Percentiles rank a stretch among this genome's conserved stretches.
These are phyloP conservation scores for Phaeotremella fagi DNA, from an alignment of 768 basidiomycete species.

Conservation along the genomic window DNA sequence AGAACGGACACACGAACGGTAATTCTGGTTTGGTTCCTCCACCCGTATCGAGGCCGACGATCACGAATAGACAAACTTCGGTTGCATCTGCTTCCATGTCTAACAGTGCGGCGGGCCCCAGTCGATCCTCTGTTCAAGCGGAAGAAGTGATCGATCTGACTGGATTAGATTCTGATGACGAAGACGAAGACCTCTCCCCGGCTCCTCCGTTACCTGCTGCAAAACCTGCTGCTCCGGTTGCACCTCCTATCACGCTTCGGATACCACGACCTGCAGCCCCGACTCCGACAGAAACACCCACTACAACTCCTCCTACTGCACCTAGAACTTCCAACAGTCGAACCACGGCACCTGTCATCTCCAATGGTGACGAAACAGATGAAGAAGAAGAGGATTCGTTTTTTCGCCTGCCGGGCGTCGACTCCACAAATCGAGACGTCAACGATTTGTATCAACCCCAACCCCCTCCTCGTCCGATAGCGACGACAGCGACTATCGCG, in stretches of 20 bases:
- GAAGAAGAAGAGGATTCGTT: constrained; percentile 8
- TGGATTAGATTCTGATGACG: constrained; percentile 18
- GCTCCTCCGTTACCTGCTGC: too few relatives aligned
- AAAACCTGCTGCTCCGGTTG: too few relatives aligned
- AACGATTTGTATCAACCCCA: constrained; percentile 19
- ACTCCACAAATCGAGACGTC: constrained; percentile 27
- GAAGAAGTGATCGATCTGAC: constrained; percentile 32
- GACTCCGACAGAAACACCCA: too few relatives aligned
- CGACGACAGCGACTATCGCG: background rate
- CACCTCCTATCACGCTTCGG: background rate
- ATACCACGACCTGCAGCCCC: background rate
- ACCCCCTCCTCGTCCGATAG: background rate
- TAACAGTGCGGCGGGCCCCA: background rate
- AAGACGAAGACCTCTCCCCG: too few relatives aligned
- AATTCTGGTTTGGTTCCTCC: background rate
- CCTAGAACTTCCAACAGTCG: too few relatives aligned
- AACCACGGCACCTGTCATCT: background rate
- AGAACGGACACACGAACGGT: background rate
- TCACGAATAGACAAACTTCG: too few relatives aligned
- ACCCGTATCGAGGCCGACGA: background rate
- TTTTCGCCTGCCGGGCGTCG: constrained; percentile 38
- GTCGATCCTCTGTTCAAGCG: background rate
- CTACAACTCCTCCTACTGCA: too few relatives aligned
- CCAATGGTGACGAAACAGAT: constrained; percentile 9
- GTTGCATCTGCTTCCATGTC: background rate